Percentiles rank a stretch among this genome's conserved stretches.
Conservation (phyloP, 345 rosid genomes). For the Citrus sp. region DNA sequence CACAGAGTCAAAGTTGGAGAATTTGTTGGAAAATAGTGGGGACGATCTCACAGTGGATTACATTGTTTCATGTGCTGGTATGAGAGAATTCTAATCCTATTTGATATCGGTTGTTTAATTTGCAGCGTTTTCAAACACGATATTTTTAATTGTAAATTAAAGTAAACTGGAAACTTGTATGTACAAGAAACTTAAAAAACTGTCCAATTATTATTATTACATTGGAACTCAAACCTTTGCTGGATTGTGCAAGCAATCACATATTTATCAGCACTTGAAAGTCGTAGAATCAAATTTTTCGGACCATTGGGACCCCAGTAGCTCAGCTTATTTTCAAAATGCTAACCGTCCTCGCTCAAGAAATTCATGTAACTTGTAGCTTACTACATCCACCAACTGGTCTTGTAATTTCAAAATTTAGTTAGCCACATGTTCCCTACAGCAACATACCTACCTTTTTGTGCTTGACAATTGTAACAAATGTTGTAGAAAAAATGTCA, state of each 20-base stretch:
- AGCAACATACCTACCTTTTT: conserved; percentile 18
- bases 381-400: conserved; percentile 31
- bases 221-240: background rate
- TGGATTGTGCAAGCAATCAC: conserved; percentile 19
- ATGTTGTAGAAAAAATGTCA: conserved; percentile 19
- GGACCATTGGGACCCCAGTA: conserved; percentile 18
- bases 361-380: conserved; percentile 10
- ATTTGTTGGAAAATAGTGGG: conserved; percentile 30
- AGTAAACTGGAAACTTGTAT: background rate
- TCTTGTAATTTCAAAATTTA: conserved; percentile 31
- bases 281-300: conserved; percentile 10
- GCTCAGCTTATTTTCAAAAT: conserved; percentile 2
- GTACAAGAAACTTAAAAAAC: conserved; percentile 6
- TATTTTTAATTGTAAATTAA: background rate
- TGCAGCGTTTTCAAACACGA: background rate
- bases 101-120: background rate
- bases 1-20: background rate
- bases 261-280: background rate
- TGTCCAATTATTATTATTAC: conserved; percentile 9
- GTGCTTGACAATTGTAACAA: conserved; percentile 21
- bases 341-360: conserved; percentile 12
- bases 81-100: background rate
- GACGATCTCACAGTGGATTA: conserved; percentile 16
- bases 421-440: conserved; percentile 24
- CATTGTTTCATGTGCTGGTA: no score